phyloP scores from a whole-genome alignment of 768 basidiomycete species.

The Trametes cubensis region DNA sequence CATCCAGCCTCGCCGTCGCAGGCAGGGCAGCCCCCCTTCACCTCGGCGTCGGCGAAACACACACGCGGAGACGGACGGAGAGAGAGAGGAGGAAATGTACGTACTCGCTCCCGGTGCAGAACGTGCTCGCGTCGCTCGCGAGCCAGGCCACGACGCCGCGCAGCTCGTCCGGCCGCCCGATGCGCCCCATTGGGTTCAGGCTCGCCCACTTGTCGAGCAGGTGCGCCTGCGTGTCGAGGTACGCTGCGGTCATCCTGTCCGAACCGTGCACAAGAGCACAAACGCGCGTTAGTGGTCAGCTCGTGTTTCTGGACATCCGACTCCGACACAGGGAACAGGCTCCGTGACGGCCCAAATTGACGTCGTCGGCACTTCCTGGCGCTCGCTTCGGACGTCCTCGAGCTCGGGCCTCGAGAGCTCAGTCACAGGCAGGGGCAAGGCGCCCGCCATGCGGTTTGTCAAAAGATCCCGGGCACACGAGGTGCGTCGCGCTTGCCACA shows the following conservation, averaged over 20 bases:
- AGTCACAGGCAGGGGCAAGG: too few species aligned
- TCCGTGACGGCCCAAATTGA: not conserved
- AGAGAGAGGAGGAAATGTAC: slow-evolving; percentile 35
- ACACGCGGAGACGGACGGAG: not conserved
- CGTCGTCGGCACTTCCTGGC: not conserved
- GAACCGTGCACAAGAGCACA: too few species aligned
- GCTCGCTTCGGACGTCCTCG: too few species aligned
- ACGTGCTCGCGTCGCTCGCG: slow-evolving; percentile 74
- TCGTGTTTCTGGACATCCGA: too few species aligned
- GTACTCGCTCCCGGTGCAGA: slow-evolving; percentile 83
- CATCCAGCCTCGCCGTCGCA: not conserved
- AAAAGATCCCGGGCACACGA: too few species aligned
- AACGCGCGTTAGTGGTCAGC: not conserved
- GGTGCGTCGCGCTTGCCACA: too few species aligned
- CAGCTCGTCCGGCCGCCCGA: slow-evolving; percentile 73
- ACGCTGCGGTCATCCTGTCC: slow-evolving; percentile 72
- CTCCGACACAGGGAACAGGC: not conserved
- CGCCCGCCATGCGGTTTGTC: too few species aligned
- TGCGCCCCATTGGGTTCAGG: slow-evolving; percentile 68
- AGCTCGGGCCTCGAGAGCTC: too few species aligned
- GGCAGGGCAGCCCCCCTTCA: not conserved
- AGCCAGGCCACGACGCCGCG: slow-evolving; percentile 74
- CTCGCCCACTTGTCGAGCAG: slow-evolving; percentile 67
- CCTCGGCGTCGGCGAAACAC: not conserved
- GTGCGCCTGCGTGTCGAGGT: slow-evolving; percentile 65